Conservation (phyloP, 108 stramenopile species). For the Fragilariopsis cylindrus region DNA sequence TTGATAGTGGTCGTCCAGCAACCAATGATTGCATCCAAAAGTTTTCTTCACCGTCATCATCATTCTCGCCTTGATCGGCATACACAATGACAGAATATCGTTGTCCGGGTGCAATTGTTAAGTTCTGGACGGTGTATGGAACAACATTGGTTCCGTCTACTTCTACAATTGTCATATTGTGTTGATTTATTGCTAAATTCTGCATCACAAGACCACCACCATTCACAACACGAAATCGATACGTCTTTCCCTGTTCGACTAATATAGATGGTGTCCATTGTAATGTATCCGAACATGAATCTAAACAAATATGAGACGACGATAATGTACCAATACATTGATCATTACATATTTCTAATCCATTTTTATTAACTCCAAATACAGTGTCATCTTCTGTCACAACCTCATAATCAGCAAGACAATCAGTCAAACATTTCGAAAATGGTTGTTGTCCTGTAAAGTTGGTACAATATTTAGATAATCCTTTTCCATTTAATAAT, state of each 20-base stretch:
- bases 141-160: constrained; percentile 45
- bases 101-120: constrained; percentile 41
- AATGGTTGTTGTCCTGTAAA: no score
- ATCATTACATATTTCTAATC: no score
- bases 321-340: no score
- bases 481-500: constrained; percentile 21
- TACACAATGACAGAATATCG: constrained; percentile 41
- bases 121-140: constrained; percentile 27
- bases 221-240: constrained; percentile 40
- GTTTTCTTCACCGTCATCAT: constrained; percentile 6
- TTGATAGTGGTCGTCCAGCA: no score
- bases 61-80: constrained; percentile 24
- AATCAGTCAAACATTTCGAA: no score
- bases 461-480: no score
- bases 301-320: neutral
- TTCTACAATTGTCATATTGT: constrained; percentile 48
- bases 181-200: constrained; percentile 42
- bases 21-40: constrained; percentile 42
- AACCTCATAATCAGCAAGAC: no score
- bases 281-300: constrained; percentile 5
- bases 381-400: no score
- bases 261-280: constrained; percentile 22
- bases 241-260: constrained; percentile 43
- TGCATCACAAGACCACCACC: constrained; percentile 27
- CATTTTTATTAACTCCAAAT: no score